Evolutionary conservation across 2,329 filamentous ascomycete species (phyloP), one percentile per base, ranked within the genome.

Genomic region (Achaetomium macrosporum): DNA sequence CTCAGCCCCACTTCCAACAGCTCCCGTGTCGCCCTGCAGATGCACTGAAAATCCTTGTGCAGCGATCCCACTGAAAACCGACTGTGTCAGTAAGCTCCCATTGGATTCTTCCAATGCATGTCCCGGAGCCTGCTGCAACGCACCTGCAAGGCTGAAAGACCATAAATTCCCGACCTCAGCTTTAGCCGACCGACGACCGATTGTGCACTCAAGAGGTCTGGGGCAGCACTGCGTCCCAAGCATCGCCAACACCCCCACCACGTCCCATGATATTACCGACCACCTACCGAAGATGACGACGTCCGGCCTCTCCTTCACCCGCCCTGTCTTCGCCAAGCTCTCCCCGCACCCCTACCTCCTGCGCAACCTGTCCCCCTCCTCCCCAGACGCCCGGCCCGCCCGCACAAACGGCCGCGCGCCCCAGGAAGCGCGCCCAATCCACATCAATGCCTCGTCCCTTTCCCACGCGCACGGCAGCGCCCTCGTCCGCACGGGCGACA

Each of bases 391-490:
- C 36, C 55, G 57, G 2, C 77, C 87, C 2, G 75, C 81, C 42
- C 87, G 93, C 64, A 88, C 90, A 65, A 96, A 95, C 69, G 88
- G 88, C 58, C 88, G 93, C 60, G 70, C 76, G 2, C 81, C 88
- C 7, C 73, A 79, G 30, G 79, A 91, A 63, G 82, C 84, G 54
- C 85, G 93, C 42, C 69, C 76, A 19, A 83, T 87, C n/a, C 83
- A 84, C 33, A 77, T 93, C 62, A 93, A 96, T 69, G 83, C 83
- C 0, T 87, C 88, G 25, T 93, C 89, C 19, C 76, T 99, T 46
- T 88, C 90, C 0, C 90, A 99, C 68, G 87, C 90, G 51, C 85
- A 95, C 66, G 93, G 93, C 47, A 95, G 89, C 63, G 87, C 92
- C 1, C 85, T 97, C 0, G 87, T 97, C 46, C 83, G 93, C 35